phyloP scores from a whole-genome alignment of 257 asterid species.

The Paraleonurus japonicus region DNA sequence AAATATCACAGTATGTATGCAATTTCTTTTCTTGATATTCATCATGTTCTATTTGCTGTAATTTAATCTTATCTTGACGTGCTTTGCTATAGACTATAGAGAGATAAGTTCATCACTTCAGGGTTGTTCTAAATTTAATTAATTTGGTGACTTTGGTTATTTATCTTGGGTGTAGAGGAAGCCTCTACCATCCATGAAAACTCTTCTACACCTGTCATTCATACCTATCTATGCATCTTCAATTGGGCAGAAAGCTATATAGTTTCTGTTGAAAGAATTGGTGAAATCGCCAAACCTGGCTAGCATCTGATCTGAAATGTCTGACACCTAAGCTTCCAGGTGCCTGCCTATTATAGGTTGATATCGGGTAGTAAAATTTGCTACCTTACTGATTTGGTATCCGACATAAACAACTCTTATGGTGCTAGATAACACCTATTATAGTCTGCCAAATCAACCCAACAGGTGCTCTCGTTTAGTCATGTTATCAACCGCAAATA shows the following conservation, averaged over 20 bases:
- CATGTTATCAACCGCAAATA: neutral
- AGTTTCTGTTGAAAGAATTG: neutral
- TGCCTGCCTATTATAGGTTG: no score
- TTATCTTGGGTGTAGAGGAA: neutral
- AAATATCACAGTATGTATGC: neutral
- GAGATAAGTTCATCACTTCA: neutral
- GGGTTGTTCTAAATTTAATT: neutral
- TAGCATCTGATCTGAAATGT: no score
- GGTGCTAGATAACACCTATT: neutral
- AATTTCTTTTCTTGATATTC: neutral
- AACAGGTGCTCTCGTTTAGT: neutral
- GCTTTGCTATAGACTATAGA: neutral
- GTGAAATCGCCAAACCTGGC: neutral
- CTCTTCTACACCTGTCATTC: neutral
- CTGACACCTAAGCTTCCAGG: neutral
- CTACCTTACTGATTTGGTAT: no score
- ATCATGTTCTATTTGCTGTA: neutral
- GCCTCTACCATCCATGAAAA: neutral
- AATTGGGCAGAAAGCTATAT: neutral
- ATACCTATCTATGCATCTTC: neutral
- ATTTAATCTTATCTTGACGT: neutral
- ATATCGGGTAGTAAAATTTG: no score
- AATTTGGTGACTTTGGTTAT: neutral
- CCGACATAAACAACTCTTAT: neutral
- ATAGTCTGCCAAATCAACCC: neutral